These are phyloP conservation scores for Penicillium tannophilum DNA, from an alignment of 495 filamentous ascomycete genomes.

Conservation along the genomic window DNA sequence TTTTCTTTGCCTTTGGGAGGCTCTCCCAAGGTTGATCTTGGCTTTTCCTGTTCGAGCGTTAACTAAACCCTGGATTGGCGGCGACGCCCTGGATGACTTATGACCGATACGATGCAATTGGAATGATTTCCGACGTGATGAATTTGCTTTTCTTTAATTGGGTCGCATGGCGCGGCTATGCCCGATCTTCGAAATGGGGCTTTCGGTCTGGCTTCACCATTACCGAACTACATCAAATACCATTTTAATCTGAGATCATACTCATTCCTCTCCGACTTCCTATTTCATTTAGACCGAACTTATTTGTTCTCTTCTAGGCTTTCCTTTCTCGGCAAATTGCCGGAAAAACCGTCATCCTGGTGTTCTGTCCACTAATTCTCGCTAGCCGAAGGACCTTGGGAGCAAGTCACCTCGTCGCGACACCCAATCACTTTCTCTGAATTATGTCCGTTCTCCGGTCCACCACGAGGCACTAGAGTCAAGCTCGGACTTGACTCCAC, in stretches of 20 bases:
- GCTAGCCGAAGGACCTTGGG: constrained; percentile 31
- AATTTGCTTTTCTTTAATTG: background rate
- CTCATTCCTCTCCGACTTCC: background rate
- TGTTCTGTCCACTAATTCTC: background rate
- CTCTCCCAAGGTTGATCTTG: constrained; percentile 6
- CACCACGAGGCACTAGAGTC: constrained; percentile 6
- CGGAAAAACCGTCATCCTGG: background rate
- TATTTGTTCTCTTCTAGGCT: background rate
- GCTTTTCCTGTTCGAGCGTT: constrained; percentile 10
- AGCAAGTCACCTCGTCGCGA: constrained; percentile 11
- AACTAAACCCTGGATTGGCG: constrained; percentile 23
- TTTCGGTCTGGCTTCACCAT: background rate
- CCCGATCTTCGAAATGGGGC: background rate
- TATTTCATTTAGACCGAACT: background rate
- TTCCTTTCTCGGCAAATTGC: background rate
- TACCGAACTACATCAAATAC: constrained; percentile 4
- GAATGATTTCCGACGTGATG: constrained; percentile 9
- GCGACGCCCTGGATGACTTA: constrained; percentile 23
- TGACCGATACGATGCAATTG: constrained; percentile 21
- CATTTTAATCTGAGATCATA: background rate
- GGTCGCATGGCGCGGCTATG: background rate
- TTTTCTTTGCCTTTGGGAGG: background rate
- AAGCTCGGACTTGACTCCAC: constrained; percentile 9
- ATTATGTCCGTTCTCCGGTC: background rate
- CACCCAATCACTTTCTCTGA: constrained; percentile 20